Conservation (phyloP, 148 eudicot species). For the Camellia granthamiana region DNA sequence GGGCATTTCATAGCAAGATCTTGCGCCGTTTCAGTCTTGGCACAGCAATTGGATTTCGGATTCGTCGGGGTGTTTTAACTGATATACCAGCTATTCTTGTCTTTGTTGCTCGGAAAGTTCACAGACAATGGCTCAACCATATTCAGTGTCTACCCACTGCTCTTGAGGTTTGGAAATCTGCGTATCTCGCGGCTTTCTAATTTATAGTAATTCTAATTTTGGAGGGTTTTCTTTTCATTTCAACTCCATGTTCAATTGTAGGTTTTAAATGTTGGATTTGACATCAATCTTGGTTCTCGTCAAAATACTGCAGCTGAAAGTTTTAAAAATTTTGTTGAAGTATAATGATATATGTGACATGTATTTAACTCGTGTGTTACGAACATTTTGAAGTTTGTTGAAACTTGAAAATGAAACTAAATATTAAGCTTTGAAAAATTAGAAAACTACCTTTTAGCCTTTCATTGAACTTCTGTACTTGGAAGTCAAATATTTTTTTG, state of each 20-base stretch:
- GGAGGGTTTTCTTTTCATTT: no score
- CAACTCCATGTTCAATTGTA: neutral
- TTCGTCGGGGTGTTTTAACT: slow-evolving; percentile 49
- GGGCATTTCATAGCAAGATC: slow-evolving; percentile 65
- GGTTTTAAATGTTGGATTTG: neutral
- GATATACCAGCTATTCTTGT: slow-evolving; percentile 69
- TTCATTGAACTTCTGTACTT: neutral
- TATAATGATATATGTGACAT: neutral
- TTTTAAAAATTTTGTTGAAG: neutral
- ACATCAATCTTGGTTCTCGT: neutral
- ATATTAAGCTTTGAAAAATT: neutral
- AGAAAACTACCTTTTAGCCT: neutral
- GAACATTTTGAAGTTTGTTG: neutral
- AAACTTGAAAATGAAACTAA: neutral
- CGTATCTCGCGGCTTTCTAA: no score
- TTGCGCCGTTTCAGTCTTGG: slow-evolving; percentile 62
- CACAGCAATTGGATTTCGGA: slow-evolving; percentile 61
- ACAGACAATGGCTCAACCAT: slow-evolving; percentile 56
- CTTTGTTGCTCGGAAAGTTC: slow-evolving; percentile 66
- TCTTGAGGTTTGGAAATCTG: slow-evolving; percentile 48
- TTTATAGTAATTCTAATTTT: no score
- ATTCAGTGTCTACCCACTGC: slow-evolving; percentile 49
- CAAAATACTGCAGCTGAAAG: neutral
- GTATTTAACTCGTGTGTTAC: neutral
- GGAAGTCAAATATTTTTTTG: neutral